phyloP scores from a whole-genome alignment of 352 stramenopile species.

The Phytophthora idaei region DNA sequence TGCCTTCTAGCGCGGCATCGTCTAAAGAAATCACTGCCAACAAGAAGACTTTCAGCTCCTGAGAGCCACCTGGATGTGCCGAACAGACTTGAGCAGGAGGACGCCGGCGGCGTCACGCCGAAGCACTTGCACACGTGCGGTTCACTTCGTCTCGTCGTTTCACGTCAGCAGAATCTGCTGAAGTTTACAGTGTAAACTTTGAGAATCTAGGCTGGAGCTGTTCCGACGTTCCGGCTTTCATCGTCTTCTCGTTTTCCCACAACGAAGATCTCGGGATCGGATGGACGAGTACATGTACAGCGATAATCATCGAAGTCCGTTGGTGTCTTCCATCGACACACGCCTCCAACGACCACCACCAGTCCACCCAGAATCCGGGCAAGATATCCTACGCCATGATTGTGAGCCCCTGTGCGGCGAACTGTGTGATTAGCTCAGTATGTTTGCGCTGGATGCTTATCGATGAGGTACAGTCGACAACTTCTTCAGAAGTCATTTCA shows the following conservation, averaged over 20 bases:
- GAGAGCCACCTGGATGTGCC: background rate
- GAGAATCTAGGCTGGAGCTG: background rate
- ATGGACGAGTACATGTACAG: background rate
- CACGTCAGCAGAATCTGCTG: background rate
- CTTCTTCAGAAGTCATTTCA: slow-evolving; percentile 2
- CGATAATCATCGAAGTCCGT: slow-evolving; percentile 8
- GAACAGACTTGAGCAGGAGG: background rate
- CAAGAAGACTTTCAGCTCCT: background rate
- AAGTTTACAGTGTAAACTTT: too few relatives aligned
- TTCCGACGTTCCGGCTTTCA: slow-evolving; percentile 21
- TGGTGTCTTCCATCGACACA: background rate
- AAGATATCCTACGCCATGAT: slow-evolving; percentile 20
- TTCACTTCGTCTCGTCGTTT: background rate
- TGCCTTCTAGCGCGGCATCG: too few relatives aligned
- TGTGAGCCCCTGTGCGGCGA: slow-evolving; percentile 9
- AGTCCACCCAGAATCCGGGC: slow-evolving; percentile 1
- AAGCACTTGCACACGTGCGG: background rate
- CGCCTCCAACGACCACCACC: background rate
- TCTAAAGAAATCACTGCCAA: background rate
- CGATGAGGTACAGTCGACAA: background rate
- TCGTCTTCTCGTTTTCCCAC: slow-evolving; percentile 21
- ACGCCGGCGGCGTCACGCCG: background rate
- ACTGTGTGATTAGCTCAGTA: slow-evolving; percentile 7
- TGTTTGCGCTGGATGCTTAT: background rate
- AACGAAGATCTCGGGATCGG: slow-evolving; percentile 16